Base-by-base conservation (phyloP, 306 rosid species). In the Psophocarpus tetragonolobus region DNA sequence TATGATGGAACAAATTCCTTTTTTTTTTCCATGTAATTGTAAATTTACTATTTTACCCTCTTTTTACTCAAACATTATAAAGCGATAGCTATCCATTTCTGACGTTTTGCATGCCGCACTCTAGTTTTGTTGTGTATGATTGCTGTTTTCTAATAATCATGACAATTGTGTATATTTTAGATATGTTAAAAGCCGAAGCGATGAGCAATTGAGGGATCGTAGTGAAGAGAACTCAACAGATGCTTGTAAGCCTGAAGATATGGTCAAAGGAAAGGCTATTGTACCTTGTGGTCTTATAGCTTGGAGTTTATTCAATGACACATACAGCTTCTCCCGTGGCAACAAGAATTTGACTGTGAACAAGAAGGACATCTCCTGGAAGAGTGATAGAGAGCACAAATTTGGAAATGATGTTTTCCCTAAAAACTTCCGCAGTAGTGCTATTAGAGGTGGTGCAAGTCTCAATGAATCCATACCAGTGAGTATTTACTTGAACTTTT, bases 251-350 rank as follows among this genome's bases (percentile, higher is more conserved):
- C 98, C 98, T 48, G 98, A 93, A 84, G 89, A 84, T 71, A 1
- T 2, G 0, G 45, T 11, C n/a, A 73, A 83, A 51, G 87, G 84
- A 58, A 6, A 0, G 29, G 57, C 89, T n/a, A 81, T 93, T 68
- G 89, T 93, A 71, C 98, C 98, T 51, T 93, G 98, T 84, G 98
- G 98, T 81, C 96, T 93, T 54, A 93, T 93, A 71, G 98, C 98
- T 23, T 93, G 98, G 98, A 93, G 98, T 80, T 84, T 93, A 83
- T 93, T 93, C 78, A 93, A 93, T 32, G 98, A 93, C 79, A 93
- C 98, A 4, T 93, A 93, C 81, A 56, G 0, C 62, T 93, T 93
- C 82, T 54, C 91, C 6, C 84, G 48, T 48, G 77, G 71, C 48
- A 78, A 26, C 57, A 64, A 14, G 12, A 36, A 26, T 17, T 78